A percentile compares a stretch with the other conserved stretches of the same genome.
Conservation (phyloP, 345 rosid species). For the Salix viminalis region DNA sequence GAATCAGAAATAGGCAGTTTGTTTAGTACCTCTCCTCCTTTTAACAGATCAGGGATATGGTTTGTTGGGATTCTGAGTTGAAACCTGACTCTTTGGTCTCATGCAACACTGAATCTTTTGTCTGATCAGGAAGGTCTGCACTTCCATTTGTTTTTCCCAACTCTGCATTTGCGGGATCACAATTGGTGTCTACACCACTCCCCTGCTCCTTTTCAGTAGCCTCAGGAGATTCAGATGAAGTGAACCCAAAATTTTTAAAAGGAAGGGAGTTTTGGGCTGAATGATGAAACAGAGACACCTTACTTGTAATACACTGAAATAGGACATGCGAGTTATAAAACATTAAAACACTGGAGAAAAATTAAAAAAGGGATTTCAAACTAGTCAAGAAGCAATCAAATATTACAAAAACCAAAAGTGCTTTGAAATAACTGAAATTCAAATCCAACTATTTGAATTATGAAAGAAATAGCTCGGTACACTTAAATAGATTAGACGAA, state of each 20-base stretch:
- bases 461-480: not conserved
- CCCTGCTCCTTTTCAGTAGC: conserved; percentile 39
- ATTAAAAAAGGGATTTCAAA: not conserved
- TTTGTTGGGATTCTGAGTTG: conserved; percentile 24
- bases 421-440: not conserved
- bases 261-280: conserved; percentile 30
- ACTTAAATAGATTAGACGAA: not conserved
- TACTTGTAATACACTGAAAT: conserved; percentile 41
- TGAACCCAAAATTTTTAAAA: conserved; percentile 50
- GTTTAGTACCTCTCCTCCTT: conserved; percentile 40
- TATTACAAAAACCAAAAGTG: not conserved
- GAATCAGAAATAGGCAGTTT: conserved; percentile 50
- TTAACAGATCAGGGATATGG: conserved; percentile 25
- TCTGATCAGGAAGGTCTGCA: conserved; percentile 20
- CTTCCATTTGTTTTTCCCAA: conserved; percentile 23
- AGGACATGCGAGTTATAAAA: not conserved
- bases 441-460: not conserved
- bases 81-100: conserved; percentile 39
- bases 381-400: not conserved
- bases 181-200: conserved; percentile 17
- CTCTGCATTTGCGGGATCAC: conserved; percentile 17
- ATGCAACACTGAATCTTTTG: conserved; percentile 19
- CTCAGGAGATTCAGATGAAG: conserved; percentile 64
- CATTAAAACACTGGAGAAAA: not conserved
- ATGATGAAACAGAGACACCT: conserved; percentile 40